Evolutionary conservation across 768 basidiomycete species (phyloP), one percentile per base, ranked within the genome.

Genomic region (Holtermannia corniformis): DNA sequence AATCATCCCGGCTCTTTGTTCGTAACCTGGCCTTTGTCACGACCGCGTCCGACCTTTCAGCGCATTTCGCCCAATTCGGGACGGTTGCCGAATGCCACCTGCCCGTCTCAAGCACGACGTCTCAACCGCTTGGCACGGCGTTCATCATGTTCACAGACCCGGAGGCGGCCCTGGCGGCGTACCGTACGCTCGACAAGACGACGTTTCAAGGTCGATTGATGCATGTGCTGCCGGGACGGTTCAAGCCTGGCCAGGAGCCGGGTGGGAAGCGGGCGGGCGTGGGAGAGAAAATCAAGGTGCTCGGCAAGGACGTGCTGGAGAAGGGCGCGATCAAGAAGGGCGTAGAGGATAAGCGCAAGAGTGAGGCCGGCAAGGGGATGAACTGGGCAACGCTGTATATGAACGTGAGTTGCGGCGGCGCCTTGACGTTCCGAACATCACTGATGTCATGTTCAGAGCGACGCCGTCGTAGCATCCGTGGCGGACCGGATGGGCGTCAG

Each of bases 321-420:
- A 61, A 47, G 43, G 63, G 46, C 5, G 62, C 65, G 43, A 59
- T 66, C 20, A 66, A 66, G 56, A 61, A 51, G n/a, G 64, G 60
- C n/a, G 63, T 65, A 16, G 68, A 66, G 37, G 59, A 55, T 26
- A 67, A 64, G 59, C 77, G 64, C 50, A 70, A 66, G 47, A 67
- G 70, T 32, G 63, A 65, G 27, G 58, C 50, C 27, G 21, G 54
- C 7, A 60, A 57, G 26, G 68, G 56, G 14, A 65, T 68, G 49
- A 72, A 71, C 47, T 72, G 68, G 70, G 70, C 84, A 49, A 85
- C 90, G 79, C 70, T 97, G 52, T 96, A 91, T 67, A 91, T 96
- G 88, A 97, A 96, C 77, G 93, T 95, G 76, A 73, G 88, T 83
- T 42, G n/a, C n/a, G n/a, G n/a, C n/a, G n/a, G n/a, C n/a, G n/a